Evolutionary conservation across 75 land plant genomes (phyloP).

Genomic region (Selaginella moellendorffii): DNA sequence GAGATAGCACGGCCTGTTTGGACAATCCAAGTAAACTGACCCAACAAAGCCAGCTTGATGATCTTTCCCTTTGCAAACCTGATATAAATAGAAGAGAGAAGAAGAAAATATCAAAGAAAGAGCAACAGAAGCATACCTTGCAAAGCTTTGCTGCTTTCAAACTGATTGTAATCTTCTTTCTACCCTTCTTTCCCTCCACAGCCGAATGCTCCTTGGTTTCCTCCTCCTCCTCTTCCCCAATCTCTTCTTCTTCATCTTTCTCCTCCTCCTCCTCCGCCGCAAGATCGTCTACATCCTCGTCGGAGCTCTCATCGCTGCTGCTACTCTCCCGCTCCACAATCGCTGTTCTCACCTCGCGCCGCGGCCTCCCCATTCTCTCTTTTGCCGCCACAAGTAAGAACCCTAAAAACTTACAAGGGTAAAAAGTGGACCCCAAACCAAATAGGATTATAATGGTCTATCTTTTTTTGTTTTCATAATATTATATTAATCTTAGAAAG

Average conservation of each 20-base stretch:
- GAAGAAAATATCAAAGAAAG: background rate
- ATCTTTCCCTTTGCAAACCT: slow-evolving; percentile 84
- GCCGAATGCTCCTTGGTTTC: background rate
- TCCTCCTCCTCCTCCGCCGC: slow-evolving; percentile 17
- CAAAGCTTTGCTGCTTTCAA: background rate
- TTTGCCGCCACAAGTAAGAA: too few species aligned
- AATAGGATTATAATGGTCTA: too few species aligned
- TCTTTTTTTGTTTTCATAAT: too few species aligned
- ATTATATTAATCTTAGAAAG: too few species aligned
- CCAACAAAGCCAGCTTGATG: slow-evolving; percentile 96
- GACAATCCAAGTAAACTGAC: slow-evolving; percentile 87
- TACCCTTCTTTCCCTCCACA: background rate
- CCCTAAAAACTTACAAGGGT: too few species aligned
- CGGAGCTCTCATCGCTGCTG: slow-evolving; percentile 17
- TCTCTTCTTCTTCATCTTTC: slow-evolving; percentile 16
- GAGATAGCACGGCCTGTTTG: slow-evolving; percentile 81
- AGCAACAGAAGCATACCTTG: background rate
- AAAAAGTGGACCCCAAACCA: too few species aligned
- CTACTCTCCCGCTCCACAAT: slow-evolving; percentile 24
- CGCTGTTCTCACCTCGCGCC: slow-evolving; percentile 18
- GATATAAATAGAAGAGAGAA: background rate
- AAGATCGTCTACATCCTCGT: slow-evolving; percentile 22
- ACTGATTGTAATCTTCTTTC: background rate
- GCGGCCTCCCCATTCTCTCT: slow-evolving; percentile 15
- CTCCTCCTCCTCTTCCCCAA: background rate